phyloP scores from a whole-genome alignment of 768 basidiomycete genomes.

The Xerocomellus amylosporus region DNA sequence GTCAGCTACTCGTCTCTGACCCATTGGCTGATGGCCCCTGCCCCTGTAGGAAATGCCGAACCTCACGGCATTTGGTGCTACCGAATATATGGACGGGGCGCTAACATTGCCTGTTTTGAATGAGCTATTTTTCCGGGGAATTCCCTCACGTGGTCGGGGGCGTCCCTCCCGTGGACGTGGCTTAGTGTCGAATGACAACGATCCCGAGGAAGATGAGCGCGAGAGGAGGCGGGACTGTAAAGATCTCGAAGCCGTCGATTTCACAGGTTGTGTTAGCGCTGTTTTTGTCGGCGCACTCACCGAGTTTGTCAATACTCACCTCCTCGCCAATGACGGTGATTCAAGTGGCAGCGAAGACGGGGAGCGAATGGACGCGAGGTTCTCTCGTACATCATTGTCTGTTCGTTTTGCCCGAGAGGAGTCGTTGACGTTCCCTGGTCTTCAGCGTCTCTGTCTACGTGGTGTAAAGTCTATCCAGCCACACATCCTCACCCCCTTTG shows the following conservation, averaged over 20 bases:
- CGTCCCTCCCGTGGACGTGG: constrained; percentile 66
- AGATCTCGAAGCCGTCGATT: constrained; percentile 84
- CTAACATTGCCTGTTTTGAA: constrained; percentile 81
- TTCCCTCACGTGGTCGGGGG: constrained; percentile 63
- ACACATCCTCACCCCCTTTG: constrained; percentile 64
- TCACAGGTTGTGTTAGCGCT: constrained; percentile 92
- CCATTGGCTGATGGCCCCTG: not conserved
- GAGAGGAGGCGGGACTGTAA: constrained; percentile 71
- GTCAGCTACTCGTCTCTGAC: constrained; percentile 2
- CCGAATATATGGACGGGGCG: constrained; percentile 97
- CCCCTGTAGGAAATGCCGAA: constrained; percentile 79
- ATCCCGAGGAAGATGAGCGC: constrained; percentile 73
- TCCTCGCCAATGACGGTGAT: constrained; percentile 44
- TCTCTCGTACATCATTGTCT: constrained; percentile 33
- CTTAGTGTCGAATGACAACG: constrained; percentile 46
- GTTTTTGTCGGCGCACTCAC: constrained; percentile 85
- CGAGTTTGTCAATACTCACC: constrained; percentile 73
- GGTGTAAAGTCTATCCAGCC: constrained; percentile 78
- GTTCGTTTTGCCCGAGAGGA: constrained; percentile 43
- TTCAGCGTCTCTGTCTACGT: constrained; percentile 77
- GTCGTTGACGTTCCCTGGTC: constrained; percentile 58
- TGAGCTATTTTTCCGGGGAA: constrained; percentile 87
- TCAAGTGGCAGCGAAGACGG: constrained; percentile 45
- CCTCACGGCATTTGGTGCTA: constrained; percentile 85
- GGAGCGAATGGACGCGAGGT: constrained; percentile 28